These are phyloP conservation scores for Paraconiothyrium sp. DNA, from an alignment of 2,329 filamentous ascomycete species.

Conservation along the genomic window DNA sequence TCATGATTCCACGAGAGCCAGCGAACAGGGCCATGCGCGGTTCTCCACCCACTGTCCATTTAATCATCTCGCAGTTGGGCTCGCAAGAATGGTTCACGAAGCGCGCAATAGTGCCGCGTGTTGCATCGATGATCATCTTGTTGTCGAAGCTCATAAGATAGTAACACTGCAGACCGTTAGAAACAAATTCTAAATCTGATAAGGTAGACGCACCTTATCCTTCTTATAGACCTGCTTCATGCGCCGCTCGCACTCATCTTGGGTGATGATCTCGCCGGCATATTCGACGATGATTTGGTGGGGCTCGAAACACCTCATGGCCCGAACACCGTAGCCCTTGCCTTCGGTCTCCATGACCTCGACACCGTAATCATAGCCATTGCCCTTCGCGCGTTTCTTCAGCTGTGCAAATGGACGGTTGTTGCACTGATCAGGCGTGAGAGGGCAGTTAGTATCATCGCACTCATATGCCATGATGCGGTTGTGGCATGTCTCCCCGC, in stretches of 20 bases:
- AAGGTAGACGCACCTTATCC: slow-evolving; percentile 73
- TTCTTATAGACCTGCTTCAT: slow-evolving; percentile 96
- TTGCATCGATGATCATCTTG: slow-evolving; percentile 98
- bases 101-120: slow-evolving; percentile 91
- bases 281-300: slow-evolving; percentile 99
- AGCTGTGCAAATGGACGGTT: slow-evolving; percentile 90
- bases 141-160: slow-evolving; percentile 99
- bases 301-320: slow-evolving; percentile 85
- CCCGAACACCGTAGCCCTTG: slow-evolving; percentile 89
- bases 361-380: slow-evolving; percentile 90
- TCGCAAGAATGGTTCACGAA: slow-evolving; percentile 99
- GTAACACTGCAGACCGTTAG: slow-evolving; percentile 73
- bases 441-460: slow-evolving; percentile 85
- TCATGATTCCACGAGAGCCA: slow-evolving; percentile 87
- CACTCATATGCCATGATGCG: slow-evolving; percentile 98
- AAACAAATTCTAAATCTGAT: neutral
- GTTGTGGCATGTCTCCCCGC: slow-evolving; percentile 91
- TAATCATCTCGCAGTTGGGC: slow-evolving; percentile 97
- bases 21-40: slow-evolving; percentile 97
- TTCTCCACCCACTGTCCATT: slow-evolving; percentile 93
- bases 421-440: slow-evolving; percentile 76
- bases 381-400: slow-evolving; percentile 72
- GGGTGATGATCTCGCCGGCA: slow-evolving; percentile 95
- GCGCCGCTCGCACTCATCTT: slow-evolving; percentile 88
- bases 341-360: slow-evolving; percentile 92